Conservation (phyloP, 805 yeast genomes). For the Lipomyces starkeyi region DNA sequence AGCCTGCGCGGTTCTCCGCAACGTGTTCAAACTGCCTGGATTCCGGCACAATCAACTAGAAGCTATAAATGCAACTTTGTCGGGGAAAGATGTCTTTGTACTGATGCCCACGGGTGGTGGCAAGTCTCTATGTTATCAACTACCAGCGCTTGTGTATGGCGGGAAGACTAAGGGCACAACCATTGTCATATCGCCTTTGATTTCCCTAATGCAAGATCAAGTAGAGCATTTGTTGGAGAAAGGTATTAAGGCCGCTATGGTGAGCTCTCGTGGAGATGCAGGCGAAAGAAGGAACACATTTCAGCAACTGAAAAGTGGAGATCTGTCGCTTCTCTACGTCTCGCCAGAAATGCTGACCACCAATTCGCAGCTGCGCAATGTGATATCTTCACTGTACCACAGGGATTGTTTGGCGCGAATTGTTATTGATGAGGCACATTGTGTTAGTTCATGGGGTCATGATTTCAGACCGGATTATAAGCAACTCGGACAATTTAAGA, state of each 20-base stretch:
- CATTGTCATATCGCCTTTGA: constrained; percentile 89
- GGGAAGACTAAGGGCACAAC: constrained; percentile 86
- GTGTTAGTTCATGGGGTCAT: constrained; percentile 99
- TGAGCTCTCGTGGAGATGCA: constrained; percentile 73
- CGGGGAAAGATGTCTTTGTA: constrained; percentile 88
- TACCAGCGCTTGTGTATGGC: constrained; percentile 82
- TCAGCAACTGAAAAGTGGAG: constrained; percentile 66
- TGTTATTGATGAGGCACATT: constrained; percentile 97
- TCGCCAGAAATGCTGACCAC: constrained; percentile 95
- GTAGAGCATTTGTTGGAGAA: constrained; percentile 75
- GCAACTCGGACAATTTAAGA: constrained; percentile 73
- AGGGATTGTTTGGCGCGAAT: constrained; percentile 73
- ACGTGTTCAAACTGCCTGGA: constrained; percentile 64
- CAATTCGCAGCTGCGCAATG: constrained; percentile 68
- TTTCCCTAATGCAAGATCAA: constrained; percentile 97
- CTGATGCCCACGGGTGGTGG: constrained; percentile 99
- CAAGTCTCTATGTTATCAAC: constrained; percentile 91
- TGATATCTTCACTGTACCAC: constrained; percentile 62
- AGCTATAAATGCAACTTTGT: constrained; percentile 77
- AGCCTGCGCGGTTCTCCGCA: constrained; percentile 60
- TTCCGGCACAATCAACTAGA: constrained; percentile 87
- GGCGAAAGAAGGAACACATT: constrained; percentile 69
- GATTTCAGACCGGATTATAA: constrained; percentile 97
- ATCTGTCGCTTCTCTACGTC: constrained; percentile 76
- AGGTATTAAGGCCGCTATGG: constrained; percentile 82